A percentile compares a stretch with the other conserved stretches of the same genome.
Conservation (phyloP, 2,329 filamentous ascomycete species). For the Fusarium duplospermum region DNA sequence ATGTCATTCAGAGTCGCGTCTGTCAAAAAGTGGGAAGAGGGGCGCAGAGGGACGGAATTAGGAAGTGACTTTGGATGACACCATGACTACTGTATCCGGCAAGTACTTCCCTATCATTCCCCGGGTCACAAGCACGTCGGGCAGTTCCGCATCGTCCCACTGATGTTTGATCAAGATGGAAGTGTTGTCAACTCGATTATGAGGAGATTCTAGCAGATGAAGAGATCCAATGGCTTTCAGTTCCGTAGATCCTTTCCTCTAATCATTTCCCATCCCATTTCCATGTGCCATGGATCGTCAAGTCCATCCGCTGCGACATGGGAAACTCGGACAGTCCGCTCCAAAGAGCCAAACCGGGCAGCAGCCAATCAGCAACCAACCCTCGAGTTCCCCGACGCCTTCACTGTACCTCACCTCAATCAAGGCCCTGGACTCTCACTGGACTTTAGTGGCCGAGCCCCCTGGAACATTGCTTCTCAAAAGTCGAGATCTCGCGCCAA, state of each 20-base stretch:
- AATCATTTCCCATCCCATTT: conserved; percentile 4
- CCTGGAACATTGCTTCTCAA: neutral
- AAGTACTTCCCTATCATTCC: conserved; percentile 17
- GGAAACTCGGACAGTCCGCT: conserved; percentile 12
- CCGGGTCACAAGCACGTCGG: conserved; percentile 21
- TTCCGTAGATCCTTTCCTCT: neutral
- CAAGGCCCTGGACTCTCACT: neutral
- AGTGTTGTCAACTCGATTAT: conserved; percentile 7
- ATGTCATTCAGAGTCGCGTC: conserved; percentile 41
- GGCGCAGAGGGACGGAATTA: conserved; percentile 15
- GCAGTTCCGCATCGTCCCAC: conserved; percentile 20
- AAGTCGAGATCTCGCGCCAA: neutral
- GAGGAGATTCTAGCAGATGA: neutral
- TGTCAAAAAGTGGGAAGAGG: conserved; percentile 35
- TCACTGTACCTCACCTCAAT: neutral
- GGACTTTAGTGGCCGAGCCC: neutral
- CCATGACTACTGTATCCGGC: neutral
- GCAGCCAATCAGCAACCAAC: conserved; percentile 18
- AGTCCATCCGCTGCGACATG: conserved; percentile 22
- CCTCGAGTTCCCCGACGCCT: neutral
- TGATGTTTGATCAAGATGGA: conserved; percentile 4
- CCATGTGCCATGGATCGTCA: conserved; percentile 30
- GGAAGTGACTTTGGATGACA: conserved; percentile 7
- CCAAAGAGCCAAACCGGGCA: neutral
- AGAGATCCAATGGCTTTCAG: conserved; percentile 4